Percentiles rank a stretch among this genome's conserved stretches.
Evolutionary conservation across 202 grass and related monocot genomes (phyloP).

Genomic region (Musa balbisiana): DNA sequence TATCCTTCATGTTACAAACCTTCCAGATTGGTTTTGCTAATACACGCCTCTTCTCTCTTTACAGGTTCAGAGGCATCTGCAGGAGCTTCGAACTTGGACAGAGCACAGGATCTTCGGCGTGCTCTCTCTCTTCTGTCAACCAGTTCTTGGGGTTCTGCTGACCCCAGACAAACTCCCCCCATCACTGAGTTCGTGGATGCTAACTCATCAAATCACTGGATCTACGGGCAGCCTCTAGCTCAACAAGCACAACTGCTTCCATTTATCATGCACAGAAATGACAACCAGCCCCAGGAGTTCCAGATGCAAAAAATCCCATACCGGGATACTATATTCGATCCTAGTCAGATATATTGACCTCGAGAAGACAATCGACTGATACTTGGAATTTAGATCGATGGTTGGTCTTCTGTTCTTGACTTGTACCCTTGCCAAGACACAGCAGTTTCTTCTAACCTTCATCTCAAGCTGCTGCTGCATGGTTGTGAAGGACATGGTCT

Average conservation of each 20-base stretch:
- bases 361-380: neutral
- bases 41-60: neutral
- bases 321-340: neutral
- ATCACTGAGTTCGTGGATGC: neutral
- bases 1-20: neutral
- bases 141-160: slow-evolving; percentile 9
- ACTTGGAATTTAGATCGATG: too few relatives aligned
- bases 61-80: neutral
- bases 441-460: too few relatives aligned
- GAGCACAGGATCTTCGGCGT: slow-evolving; percentile 11
- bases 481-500: too few relatives aligned
- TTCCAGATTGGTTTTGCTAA: neutral
- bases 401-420: too few relatives aligned
- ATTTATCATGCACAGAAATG: neutral
- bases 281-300: slow-evolving; percentile 1
- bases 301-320: neutral
- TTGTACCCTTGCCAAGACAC: too few relatives aligned
- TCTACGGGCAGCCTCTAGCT: neutral
- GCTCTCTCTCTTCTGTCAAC: slow-evolving; percentile 17
- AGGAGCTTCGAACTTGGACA: slow-evolving; percentile 2
- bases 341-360: neutral
- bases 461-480: too few relatives aligned
- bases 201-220: neutral
- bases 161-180: neutral
- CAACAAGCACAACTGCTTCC: neutral